Evolutionary conservation across 768 basidiomycete species (phyloP).

Genomic region (Dioszegia crocea): DNA sequence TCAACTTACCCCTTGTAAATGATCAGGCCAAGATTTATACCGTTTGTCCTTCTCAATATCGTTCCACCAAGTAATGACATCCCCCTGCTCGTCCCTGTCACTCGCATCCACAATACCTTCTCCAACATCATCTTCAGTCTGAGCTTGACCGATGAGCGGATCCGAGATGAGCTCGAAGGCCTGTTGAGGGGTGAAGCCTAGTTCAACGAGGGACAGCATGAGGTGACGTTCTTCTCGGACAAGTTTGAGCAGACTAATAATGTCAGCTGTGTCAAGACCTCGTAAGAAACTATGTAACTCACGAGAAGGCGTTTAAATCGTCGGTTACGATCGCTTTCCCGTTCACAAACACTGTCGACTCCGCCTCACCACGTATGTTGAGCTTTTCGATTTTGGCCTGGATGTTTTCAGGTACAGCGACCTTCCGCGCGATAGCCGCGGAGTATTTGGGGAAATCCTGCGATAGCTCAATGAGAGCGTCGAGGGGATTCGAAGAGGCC

Average conservation of each 20-base stretch:
- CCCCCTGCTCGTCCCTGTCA: conserved; percentile 74
- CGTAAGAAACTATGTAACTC: conserved; percentile 16
- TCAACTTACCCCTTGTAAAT: conserved; percentile 22
- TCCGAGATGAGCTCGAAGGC: conserved; percentile 73
- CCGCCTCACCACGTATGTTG: conserved; percentile 53
- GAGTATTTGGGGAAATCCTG: conserved; percentile 90
- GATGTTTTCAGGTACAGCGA: conserved; percentile 61
- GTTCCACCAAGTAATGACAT: conserved; percentile 79
- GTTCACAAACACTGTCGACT: conserved; percentile 67
- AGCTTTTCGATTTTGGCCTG: conserved; percentile 55
- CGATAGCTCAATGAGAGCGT: conserved; percentile 63
- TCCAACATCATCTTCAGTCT: conserved; percentile 55
- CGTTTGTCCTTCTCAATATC: conserved; percentile 75
- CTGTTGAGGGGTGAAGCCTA: conserved; percentile 63
- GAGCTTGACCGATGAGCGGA: conserved; percentile 57
- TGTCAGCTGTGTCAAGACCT: background rate
- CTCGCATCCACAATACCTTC: conserved; percentile 87
- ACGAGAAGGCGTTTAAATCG: conserved; percentile 70
- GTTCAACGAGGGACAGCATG: conserved; percentile 58
- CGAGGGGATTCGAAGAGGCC: conserved; percentile 58
- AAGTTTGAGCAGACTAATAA: conserved; percentile 60
- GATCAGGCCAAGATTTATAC: conserved; percentile 50
- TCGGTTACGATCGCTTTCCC: conserved; percentile 61
- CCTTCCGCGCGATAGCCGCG: conserved; percentile 63
- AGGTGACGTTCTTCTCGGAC: conserved; percentile 67